Percentiles rank a stretch among this genome's conserved stretches.
phyloP scores from a whole-genome alignment of 2,329 filamentous ascomycete genomes.

The Phialocephala subalpina region DNA sequence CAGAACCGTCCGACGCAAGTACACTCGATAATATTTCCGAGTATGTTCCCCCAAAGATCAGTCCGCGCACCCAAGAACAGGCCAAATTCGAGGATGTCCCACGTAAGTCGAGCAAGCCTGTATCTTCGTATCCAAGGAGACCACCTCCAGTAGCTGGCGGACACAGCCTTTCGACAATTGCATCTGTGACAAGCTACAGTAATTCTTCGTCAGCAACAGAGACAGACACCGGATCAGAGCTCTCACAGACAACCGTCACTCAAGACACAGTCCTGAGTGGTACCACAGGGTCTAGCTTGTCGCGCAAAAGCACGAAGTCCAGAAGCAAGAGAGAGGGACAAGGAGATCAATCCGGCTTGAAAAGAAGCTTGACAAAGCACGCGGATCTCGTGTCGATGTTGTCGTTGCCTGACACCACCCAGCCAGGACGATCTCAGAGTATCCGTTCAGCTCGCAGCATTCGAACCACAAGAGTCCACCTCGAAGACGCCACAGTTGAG shows the following conservation, averaged over 20 bases:
- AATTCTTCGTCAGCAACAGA: conserved; percentile 28
- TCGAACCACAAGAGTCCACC: conserved; percentile 73
- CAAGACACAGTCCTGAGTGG: conserved; percentile 42
- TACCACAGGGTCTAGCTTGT: conserved; percentile 36
- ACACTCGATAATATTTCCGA: conserved; percentile 24
- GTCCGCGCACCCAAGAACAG: conserved; percentile 24
- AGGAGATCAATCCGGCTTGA: conserved; percentile 51
- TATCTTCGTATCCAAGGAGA: conserved; percentile 29
- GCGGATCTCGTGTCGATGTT: conserved; percentile 94
- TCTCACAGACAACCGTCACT: conserved; percentile 52
- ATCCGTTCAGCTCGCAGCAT: conserved; percentile 81
- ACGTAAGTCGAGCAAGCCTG: conserved; percentile 25
- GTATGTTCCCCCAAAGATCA: conserved; percentile 16
- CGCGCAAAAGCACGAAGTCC: conserved; percentile 35
- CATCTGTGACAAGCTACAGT: conserved; percentile 40
- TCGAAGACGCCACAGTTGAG: conserved; percentile 72
- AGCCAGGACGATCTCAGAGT: conserved; percentile 68
- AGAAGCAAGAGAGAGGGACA: conserved; percentile 45
- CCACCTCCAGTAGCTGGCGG: conserved; percentile 35
- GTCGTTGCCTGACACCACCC: conserved; percentile 70
- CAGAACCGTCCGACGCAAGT: conserved; percentile 21
- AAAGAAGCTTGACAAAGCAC: conserved; percentile 83
- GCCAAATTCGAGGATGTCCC: conserved; percentile 23
- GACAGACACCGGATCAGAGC: conserved; percentile 34
- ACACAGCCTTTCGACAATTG: conserved; percentile 43